Evolutionary conservation across 176 grass and related monocot species (phyloP).

Genomic region (Oryza longistaminata): DNA sequence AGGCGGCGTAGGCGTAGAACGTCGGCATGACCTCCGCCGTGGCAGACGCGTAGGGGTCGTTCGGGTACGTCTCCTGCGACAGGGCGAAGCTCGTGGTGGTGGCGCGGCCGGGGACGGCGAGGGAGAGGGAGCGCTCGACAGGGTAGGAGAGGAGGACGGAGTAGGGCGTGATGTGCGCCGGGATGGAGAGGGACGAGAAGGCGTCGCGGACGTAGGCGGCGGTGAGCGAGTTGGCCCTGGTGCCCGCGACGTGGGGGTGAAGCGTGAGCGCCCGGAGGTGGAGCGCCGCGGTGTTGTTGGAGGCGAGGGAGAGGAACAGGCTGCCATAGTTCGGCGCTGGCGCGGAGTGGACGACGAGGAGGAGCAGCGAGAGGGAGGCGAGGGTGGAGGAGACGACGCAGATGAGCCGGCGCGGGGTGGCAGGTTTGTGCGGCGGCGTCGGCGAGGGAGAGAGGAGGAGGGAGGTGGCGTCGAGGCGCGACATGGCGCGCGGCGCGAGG

Average conservation of each 20-base stretch:
- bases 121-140: conserved; percentile 68
- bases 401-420: background rate
- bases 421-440: background rate
- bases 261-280: conserved; percentile 72
- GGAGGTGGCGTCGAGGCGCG: conserved; percentile 34
- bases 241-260: conserved; percentile 76
- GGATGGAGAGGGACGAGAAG: conserved; percentile 47
- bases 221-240: conserved; percentile 52
- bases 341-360: conserved; percentile 1
- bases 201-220: conserved; percentile 54
- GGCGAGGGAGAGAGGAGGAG: conserved; percentile 29
- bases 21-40: conserved; percentile 52
- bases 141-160: conserved; percentile 80
- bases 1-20: conserved; percentile 68
- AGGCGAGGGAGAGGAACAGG: conserved; percentile 65
- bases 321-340: conserved; percentile 43
- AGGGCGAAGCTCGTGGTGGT: conserved; percentile 49
- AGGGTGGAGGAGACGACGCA: background rate
- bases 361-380: conserved; percentile 1
- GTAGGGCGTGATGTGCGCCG: conserved; percentile 58
- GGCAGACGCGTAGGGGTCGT: conserved; percentile 51
- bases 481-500: conserved; percentile 19
- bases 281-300: conserved; percentile 66
- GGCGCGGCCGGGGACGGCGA: conserved; percentile 31
- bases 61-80: conserved; percentile 44